Conservation (phyloP, 2,329 filamentous ascomycete genomes). For the Coniochaeta pulveracea region DNA sequence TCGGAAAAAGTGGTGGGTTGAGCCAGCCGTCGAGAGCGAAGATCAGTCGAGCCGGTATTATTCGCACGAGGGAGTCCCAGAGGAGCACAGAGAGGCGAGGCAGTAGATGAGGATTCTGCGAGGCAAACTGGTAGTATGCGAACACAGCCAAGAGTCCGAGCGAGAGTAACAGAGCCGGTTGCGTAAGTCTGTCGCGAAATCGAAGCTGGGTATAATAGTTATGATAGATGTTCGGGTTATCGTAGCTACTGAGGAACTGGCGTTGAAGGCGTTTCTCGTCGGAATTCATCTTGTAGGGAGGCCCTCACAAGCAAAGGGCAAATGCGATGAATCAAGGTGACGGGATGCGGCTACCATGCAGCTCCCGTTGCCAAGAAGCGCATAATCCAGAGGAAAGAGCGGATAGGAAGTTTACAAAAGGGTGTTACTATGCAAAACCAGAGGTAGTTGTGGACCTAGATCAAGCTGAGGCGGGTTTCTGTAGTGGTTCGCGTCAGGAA, state of each 20-base stretch:
- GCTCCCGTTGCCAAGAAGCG: too few species aligned
- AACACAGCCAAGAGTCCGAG: constrained; percentile 21
- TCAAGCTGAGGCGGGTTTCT: too few species aligned
- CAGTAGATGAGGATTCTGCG: constrained; percentile 13
- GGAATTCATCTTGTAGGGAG: constrained; percentile 23
- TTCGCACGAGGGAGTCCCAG: constrained; percentile 49
- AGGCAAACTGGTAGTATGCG: constrained; percentile 22
- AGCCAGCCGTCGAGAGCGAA: constrained; percentile 45
- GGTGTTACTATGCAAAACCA: too few species aligned
- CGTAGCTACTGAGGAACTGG: constrained; percentile 16
- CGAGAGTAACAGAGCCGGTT: constrained; percentile 23
- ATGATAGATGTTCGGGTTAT: constrained; percentile 12
- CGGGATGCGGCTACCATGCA: too few species aligned
- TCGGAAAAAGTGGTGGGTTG: constrained; percentile 30
- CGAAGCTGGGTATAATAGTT: constrained; percentile 10
- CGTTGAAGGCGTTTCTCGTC: constrained; percentile 17
- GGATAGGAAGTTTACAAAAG: too few species aligned
- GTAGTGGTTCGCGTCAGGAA: too few species aligned
- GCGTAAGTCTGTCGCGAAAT: constrained; percentile 19
- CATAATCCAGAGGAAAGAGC: too few species aligned
- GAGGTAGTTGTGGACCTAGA: too few species aligned
- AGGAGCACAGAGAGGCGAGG: constrained; percentile 31
- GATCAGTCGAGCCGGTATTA: constrained; percentile 45
- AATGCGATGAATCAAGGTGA: too few species aligned
- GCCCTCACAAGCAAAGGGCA: too few species aligned